Evolutionary conservation across 371 early-diverging fungal species (phyloP), one percentile per base, ranked within the genome.

Genomic region (Mortierella sp.): DNA sequence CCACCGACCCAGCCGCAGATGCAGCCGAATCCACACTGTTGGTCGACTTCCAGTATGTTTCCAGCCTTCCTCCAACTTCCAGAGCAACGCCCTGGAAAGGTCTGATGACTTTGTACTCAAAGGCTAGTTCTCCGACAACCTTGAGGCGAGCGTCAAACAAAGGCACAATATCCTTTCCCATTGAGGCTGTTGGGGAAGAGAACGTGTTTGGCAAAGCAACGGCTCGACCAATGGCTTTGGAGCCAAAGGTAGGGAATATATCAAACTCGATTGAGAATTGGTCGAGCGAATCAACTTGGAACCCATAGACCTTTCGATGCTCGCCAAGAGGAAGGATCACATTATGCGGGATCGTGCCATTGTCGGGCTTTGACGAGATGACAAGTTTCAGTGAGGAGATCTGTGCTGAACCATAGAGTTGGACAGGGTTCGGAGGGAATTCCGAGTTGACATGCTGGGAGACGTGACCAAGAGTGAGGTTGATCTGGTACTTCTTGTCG

Each of bases 11-110:
- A 41, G 40, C 65, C n/a, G 81, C 56, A 31, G 34, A 34, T 10
- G 34, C 34, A 34, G 10, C 34, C 34, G 81, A 82, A 44, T 81
- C 77, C 12, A 86, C 70, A 16, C 87, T 84, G 55, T 90, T 90
- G 1, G 95, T 94, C 3, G 96, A 92, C 80, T 96, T 97, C 98
- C 98, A 98, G 60, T 98, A 98, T 0, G 98, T 98, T 68, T 95
- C 96, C 34, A 96, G 89, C 24, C 91, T 87, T 22, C 98, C 98
- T 12, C 96, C 98, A 61, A 97, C 95, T 71, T 91, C 90, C 53
- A 97, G 79, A 19, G 89, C 85, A 0, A 94, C 91, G 39, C 94
- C 96, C 34, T 83, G 82, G 78, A 97, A 96, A 1, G 98, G 96
- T 52, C 87, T 86, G 29, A 98, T 89, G 0, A 96, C 86, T 10